Percentiles rank a stretch among this genome's conserved stretches.
Evolutionary conservation across 1,139 yeast genomes (phyloP).

Genomic region (Scheffersomyces insectosa): DNA sequence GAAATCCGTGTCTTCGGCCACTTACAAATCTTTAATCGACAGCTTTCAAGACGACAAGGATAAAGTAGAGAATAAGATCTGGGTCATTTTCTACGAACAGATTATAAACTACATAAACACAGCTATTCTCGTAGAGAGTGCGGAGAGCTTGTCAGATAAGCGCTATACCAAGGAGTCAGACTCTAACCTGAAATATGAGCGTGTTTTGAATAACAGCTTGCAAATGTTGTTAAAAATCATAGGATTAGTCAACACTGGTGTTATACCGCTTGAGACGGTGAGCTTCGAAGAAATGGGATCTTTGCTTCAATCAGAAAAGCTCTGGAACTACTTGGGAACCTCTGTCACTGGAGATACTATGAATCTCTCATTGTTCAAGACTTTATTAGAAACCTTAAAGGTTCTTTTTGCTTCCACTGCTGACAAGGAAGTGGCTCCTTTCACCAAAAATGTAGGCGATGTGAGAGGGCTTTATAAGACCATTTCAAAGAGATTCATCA

Average conservation of each 20-base stretch:
- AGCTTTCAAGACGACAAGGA: slow-evolving; percentile 60
- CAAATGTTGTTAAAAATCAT: slow-evolving; percentile 49
- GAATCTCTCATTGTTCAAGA: slow-evolving; percentile 50
- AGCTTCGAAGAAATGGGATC: slow-evolving; percentile 20
- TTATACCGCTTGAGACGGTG: slow-evolving; percentile 4
- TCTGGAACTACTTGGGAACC: slow-evolving; percentile 44
- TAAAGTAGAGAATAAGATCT: slow-evolving; percentile 55
- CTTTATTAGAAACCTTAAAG: slow-evolving; percentile 38
- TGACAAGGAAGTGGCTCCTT: slow-evolving; percentile 8
- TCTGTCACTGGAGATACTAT: slow-evolving; percentile 24
- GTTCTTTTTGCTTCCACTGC: slow-evolving; percentile 16
- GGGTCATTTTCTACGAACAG: slow-evolving; percentile 58
- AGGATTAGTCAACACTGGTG: slow-evolving; percentile 16
- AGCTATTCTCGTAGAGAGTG: slow-evolving; percentile 55
- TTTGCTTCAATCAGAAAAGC: slow-evolving; percentile 36
- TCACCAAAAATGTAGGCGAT: slow-evolving; percentile 16
- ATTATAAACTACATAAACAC: slow-evolving; percentile 57
- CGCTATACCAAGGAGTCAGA: slow-evolving; percentile 71
- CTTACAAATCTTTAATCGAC: slow-evolving; percentile 46
- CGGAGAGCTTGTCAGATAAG: slow-evolving; percentile 71
- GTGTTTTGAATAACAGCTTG: slow-evolving; percentile 57
- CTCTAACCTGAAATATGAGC: slow-evolving; percentile 61
- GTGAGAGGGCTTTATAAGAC: slow-evolving; percentile 40
- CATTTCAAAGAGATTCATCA: slow-evolving; percentile 51
- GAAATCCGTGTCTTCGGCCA: slow-evolving; percentile 52